phyloP scores from a whole-genome alignment of 163 green algal genomes.

The Scenedesmus sp. region DNA sequence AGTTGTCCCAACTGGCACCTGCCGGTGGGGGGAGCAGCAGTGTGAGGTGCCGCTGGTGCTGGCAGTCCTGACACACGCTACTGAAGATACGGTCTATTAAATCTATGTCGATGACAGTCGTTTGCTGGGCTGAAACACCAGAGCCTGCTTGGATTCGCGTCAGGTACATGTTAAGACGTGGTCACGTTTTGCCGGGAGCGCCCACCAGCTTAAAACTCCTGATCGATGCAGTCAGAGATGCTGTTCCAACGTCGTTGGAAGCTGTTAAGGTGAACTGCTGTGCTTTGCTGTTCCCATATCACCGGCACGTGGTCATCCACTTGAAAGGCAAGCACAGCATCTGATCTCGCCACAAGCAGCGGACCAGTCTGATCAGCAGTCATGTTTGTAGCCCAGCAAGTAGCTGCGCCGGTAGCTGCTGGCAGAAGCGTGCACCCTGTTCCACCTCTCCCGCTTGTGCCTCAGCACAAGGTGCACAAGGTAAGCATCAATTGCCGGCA shows the following conservation, averaged over 20 bases:
- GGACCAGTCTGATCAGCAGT: neutral
- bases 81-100: too few relatives aligned
- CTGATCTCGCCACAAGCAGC: neutral
- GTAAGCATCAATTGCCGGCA: neutral
- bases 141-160: neutral
- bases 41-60: too few relatives aligned
- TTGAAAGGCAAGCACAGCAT: neutral
- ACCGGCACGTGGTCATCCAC: neutral
- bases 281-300: neutral
- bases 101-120: too few relatives aligned
- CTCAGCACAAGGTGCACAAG: slow-evolving; percentile 11
- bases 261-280: neutral
- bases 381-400: neutral
- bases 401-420: neutral
- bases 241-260: too few relatives aligned
- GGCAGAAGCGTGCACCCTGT: neutral
- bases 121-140: too few relatives aligned
- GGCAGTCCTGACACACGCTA: too few relatives aligned
- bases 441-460: neutral
- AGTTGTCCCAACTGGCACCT: too few relatives aligned
- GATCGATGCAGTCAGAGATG: neutral
- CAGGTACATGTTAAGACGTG: neutral
- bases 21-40: too few relatives aligned
- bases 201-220: neutral
- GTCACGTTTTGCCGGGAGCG: neutral